These are phyloP conservation scores for Haplosporangium sp. DNA, from an alignment of 371 early-diverging fungal species.

Conservation along the genomic window DNA sequence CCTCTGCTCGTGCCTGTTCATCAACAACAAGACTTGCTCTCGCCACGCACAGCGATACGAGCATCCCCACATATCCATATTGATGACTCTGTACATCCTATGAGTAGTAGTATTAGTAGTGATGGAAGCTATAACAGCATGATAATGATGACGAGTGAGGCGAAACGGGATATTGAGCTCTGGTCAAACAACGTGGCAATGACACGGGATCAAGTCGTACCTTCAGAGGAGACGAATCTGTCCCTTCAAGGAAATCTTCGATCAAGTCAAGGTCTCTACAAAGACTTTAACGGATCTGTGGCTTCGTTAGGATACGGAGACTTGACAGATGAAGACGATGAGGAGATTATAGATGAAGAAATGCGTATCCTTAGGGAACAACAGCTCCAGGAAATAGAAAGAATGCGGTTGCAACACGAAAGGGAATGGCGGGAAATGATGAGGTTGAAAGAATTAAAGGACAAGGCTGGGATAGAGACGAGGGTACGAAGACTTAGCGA, in stretches of 20 bases:
- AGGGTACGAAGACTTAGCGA: conserved; percentile 44
- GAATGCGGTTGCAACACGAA: conserved; percentile 42
- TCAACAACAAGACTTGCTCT: not conserved
- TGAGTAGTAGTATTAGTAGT: conserved; percentile 21
- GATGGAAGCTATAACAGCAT: conserved; percentile 7
- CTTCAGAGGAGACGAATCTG: not conserved
- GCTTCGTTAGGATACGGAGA: conserved; percentile 43
- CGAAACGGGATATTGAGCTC: conserved; percentile 28
- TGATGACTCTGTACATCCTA: not conserved
- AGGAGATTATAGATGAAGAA: conserved; percentile 45
- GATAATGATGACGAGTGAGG: conserved; percentile 25
- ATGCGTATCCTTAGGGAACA: conserved; percentile 34
- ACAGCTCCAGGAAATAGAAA: conserved; percentile 45
- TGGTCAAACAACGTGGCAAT: conserved; percentile 18
- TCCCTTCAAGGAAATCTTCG: not conserved
- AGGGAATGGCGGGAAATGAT: conserved; percentile 51
- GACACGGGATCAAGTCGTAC: conserved; percentile 29
- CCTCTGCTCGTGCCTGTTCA: not conserved
- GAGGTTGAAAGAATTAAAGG: conserved; percentile 50
- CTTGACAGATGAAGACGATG: conserved; percentile 37
- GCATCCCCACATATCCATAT: not conserved
- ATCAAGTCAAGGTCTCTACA: not conserved
- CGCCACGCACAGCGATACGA: not conserved
- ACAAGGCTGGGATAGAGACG: conserved; percentile 13
- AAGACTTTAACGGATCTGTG: not conserved